Percentiles rank a stretch among this genome's conserved stretches.
Conservation (phyloP, 495 filamentous ascomycete species). For the Penicillium simplicissimum region DNA sequence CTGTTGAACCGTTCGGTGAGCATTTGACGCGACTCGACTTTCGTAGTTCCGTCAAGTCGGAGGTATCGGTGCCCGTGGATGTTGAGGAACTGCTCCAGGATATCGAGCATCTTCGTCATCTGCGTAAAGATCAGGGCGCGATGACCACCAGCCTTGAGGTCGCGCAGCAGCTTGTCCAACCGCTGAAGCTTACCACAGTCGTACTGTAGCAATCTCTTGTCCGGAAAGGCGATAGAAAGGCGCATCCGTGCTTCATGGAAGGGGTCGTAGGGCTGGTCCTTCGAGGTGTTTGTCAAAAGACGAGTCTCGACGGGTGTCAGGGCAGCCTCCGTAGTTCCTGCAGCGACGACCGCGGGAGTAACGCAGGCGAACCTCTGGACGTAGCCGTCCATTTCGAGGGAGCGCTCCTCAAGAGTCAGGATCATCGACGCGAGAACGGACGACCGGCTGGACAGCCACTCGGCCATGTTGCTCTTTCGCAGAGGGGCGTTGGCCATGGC, state of each 20-base stretch:
- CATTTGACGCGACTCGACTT: constrained; percentile 92
- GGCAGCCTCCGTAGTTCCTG: constrained; percentile 68
- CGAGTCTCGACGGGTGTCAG: constrained; percentile 67
- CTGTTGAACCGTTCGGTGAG: constrained; percentile 97
- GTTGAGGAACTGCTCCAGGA: constrained; percentile 96
- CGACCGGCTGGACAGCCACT: constrained; percentile 74
- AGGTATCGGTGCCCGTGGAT: constrained; percentile 97
- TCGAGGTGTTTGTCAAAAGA: constrained; percentile 46
- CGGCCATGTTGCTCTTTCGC: constrained; percentile 51
- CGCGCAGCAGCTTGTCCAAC: constrained; percentile 81
- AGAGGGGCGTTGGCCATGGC: constrained; percentile 42
- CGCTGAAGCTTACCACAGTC: constrained; percentile 97
- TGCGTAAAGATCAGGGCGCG: constrained; percentile 97
- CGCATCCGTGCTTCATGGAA: constrained; percentile 95
- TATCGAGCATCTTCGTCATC: constrained; percentile 98
- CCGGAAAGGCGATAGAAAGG: constrained; percentile 93
- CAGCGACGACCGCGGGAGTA: constrained; percentile 82
- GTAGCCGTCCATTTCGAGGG: constrained; percentile 67
- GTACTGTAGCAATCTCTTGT: constrained; percentile 92
- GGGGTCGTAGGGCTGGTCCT: constrained; percentile 67
- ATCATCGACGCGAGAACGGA: constrained; percentile 71
- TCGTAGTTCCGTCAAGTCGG: constrained; percentile 90
- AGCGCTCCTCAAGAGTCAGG: constrained; percentile 68
- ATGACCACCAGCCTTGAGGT: constrained; percentile 85
- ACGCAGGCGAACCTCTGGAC: constrained; percentile 88